Percentiles rank a stretch among this genome's conserved stretches.
These are phyloP conservation scores for Psilocybe tampanensis DNA, from an alignment of 768 basidiomycete genomes.

Conservation along the genomic window DNA sequence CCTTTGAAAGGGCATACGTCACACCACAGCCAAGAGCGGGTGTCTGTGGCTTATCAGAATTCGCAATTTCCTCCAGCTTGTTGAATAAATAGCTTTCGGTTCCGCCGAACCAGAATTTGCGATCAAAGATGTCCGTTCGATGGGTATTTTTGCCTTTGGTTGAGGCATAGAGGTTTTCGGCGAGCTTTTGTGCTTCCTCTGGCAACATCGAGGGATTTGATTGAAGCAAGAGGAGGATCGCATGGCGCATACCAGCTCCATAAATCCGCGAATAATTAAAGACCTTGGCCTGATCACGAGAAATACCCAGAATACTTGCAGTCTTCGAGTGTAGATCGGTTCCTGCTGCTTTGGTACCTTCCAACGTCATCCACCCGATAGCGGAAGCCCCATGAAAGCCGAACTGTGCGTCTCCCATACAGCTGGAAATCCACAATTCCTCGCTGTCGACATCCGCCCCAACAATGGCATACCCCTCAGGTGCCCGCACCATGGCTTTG, in stretches of 20 bases:
- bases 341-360: slow-evolving; percentile 92
- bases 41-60: slow-evolving; percentile 84
- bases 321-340: slow-evolving; percentile 98
- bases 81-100: slow-evolving; percentile 98
- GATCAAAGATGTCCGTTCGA: slow-evolving; percentile 68
- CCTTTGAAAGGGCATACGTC: slow-evolving; percentile 90
- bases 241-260: slow-evolving; percentile 97
- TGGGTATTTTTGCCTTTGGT: slow-evolving; percentile 94
- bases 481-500: slow-evolving; percentile 96
- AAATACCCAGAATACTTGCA: slow-evolving; percentile 88
- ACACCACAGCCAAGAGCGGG: slow-evolving; percentile 95
- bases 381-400: slow-evolving; percentile 96
- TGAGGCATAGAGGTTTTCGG: slow-evolving; percentile 83
- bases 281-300: slow-evolving; percentile 93
- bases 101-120: slow-evolving; percentile 96
- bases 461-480: slow-evolving; percentile 90
- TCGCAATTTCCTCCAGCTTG: slow-evolving; percentile 93
- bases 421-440: slow-evolving; percentile 98
- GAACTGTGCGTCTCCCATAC: slow-evolving; percentile 98
- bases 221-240: slow-evolving; percentile 84
- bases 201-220: slow-evolving; percentile 78
- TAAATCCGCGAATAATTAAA: slow-evolving; percentile 99
- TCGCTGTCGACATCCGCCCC: slow-evolving; percentile 99
- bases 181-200: slow-evolving; percentile 78
- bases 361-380: slow-evolving; percentile 99